Percentiles rank a stretch among this genome's conserved stretches.
phyloP scores from a whole-genome alignment of 441 rosid genomes.

The Gossypium armourianum region DNA sequence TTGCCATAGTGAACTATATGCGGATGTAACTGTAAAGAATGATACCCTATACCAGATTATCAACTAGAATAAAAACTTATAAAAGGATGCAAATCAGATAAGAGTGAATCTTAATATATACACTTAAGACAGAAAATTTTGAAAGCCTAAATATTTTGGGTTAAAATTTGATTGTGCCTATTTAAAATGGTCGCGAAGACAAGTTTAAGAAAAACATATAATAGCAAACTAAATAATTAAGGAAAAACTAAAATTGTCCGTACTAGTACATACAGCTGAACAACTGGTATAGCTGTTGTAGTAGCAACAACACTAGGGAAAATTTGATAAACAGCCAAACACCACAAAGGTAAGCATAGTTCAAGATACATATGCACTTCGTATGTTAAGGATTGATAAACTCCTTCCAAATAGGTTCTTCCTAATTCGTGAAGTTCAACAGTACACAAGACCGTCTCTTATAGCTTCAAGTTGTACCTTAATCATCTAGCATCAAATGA shows the following conservation, averaged over 20 bases:
- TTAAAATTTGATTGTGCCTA: not conserved
- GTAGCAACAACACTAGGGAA: not conserved
- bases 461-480: not conserved
- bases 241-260: not conserved
- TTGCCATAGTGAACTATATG: constrained; percentile 76
- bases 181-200: not conserved
- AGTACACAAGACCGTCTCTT: not conserved
- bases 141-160: not conserved
- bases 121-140: not conserved
- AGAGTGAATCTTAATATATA: not conserved
- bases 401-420: not conserved
- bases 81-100: not conserved
- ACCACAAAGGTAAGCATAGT: not conserved
- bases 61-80: not conserved
- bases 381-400: not conserved
- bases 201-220: not conserved
- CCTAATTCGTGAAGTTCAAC: not conserved
- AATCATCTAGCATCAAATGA: not conserved
- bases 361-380: not conserved
- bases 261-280: not conserved
- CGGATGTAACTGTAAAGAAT: constrained; percentile 44
- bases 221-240: not conserved
- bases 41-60: constrained; percentile 13
- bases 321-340: not conserved
- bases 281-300: not conserved